A percentile compares a stretch with the other conserved stretches of the same genome.
Evolutionary conservation across 176 grass and related monocot genomes (phyloP).

Genomic region (Avena insularis): DNA sequence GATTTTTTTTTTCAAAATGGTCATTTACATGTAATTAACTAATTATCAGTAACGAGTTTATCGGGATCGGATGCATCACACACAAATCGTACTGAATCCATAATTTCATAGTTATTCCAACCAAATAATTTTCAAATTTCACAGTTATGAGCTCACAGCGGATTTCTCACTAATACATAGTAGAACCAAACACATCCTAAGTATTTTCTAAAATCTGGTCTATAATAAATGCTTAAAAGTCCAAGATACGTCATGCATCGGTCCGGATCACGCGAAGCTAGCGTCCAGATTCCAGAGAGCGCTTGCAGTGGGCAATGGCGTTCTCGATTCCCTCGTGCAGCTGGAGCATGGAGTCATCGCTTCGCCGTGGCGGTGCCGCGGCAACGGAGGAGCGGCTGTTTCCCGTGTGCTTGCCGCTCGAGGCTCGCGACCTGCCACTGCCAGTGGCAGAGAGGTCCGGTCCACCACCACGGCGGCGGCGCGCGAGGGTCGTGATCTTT

Average conservation of each 20-base stretch:
- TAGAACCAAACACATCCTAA: no score
- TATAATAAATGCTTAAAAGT: no score
- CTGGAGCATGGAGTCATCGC: conserved; percentile 8
- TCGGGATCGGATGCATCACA: no score
- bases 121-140: no score
- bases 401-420: not conserved
- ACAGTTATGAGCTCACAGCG: no score
- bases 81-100: no score
- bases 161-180: no score
- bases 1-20: no score
- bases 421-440: not conserved
- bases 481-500: conserved; percentile 12
- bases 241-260: not conserved
- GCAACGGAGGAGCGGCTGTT: not conserved
- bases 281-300: not conserved
- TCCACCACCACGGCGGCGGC: not conserved
- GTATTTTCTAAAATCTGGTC: no score
- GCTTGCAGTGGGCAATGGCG: conserved; percentile 39
- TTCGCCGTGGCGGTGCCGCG: not conserved
- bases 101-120: no score
- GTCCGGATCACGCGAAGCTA: not conserved
- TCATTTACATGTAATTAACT: no score
- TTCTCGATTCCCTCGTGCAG: conserved; percentile 31
- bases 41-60: no score
- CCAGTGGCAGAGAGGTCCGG: not conserved